Conservation (phyloP, 2,329 filamentous ascomycete species). For the Aspergillus novofumigatus region DNA sequence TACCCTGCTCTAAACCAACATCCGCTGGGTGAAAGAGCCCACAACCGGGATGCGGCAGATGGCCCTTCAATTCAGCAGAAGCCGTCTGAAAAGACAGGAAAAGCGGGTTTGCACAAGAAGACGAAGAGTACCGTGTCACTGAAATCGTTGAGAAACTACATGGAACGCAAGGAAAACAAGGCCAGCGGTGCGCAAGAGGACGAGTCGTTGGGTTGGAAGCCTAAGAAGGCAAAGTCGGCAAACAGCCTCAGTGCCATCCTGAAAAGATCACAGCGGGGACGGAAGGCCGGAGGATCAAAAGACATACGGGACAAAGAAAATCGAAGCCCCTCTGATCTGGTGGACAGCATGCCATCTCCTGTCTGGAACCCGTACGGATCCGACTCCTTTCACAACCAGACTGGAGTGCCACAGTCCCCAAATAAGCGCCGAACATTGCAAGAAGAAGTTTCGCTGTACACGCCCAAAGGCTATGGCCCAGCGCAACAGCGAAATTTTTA, state of each 20-base stretch:
- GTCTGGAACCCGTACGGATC: conserved; percentile 74
- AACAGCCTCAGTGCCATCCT: conserved; percentile 77
- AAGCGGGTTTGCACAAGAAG: conserved; percentile 47
- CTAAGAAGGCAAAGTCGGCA: conserved; percentile 74
- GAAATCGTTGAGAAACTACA: conserved; percentile 45
- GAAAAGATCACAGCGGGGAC: conserved; percentile 66
- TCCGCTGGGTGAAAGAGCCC: conserved; percentile 36
- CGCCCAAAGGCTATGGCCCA: conserved; percentile 56
- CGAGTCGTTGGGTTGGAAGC: conserved; percentile 39
- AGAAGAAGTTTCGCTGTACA: conserved; percentile 57
- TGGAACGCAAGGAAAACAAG: conserved; percentile 43
- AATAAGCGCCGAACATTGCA: conserved; percentile 44
- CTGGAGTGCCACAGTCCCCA: conserved; percentile 41
- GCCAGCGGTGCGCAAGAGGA: conserved; percentile 28
- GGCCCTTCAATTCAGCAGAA: conserved; percentile 28
- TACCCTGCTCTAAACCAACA: conserved; percentile 35
- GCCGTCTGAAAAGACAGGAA: conserved; percentile 34
- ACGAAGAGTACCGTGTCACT: conserved; percentile 53
- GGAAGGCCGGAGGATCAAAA: conserved; percentile 54
- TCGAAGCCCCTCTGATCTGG: conserved; percentile 54
- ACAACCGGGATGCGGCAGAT: conserved; percentile 32
- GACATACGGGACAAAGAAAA: conserved; percentile 76
- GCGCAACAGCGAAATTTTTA: conserved; percentile 60
- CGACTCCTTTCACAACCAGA: conserved; percentile 30
- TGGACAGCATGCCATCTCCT: conserved; percentile 55